Evolutionary conservation across 2,329 filamentous ascomycete species (phyloP).

Genomic region (Colletotrichum sojae): DNA sequence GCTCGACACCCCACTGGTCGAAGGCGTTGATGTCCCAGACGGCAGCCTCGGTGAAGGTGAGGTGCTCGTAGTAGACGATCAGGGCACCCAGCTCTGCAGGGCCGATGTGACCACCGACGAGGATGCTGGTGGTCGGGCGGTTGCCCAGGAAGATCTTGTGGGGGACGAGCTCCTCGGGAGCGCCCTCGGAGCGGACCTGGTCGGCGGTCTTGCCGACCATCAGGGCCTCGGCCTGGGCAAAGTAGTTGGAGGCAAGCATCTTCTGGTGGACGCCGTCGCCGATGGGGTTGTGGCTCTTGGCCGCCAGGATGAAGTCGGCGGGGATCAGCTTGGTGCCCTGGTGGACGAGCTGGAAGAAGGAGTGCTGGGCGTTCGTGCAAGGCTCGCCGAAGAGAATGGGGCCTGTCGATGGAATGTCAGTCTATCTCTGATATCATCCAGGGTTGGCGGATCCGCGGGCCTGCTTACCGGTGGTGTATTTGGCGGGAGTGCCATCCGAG

Average conservation of each 20-base stretch:
- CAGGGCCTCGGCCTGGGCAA: constrained; percentile 88
- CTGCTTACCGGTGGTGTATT: constrained; percentile 86
- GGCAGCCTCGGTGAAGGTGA: constrained; percentile 97
- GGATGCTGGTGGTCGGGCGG: constrained; percentile 94
- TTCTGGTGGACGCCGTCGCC: constrained; percentile 95
- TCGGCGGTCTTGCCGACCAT: constrained; percentile 93
- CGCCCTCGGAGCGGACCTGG: constrained; percentile 82
- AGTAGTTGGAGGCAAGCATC: constrained; percentile 94
- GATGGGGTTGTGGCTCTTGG: constrained; percentile 96
- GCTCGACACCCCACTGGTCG: constrained; percentile 99
- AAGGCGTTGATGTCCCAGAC: constrained; percentile 99
- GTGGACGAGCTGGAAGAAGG: constrained; percentile 99
- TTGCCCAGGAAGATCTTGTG: constrained; percentile 99
- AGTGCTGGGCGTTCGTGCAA: constrained; percentile 99
- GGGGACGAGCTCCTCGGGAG: constrained; percentile 82
- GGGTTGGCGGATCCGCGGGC: neutral
- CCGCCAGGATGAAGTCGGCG: constrained; percentile 96
- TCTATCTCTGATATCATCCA: neutral
- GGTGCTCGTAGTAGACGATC: constrained; percentile 99
- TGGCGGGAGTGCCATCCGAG: constrained; percentile 88
- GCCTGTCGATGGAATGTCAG: constrained; percentile 55
- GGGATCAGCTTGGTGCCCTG: constrained; percentile 99
- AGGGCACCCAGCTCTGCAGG: constrained; percentile 93
- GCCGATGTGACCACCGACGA: constrained; percentile 91
- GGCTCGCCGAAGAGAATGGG: constrained; percentile 98